A percentile compares a stretch with the other conserved stretches of the same genome.
phyloP scores from a whole-genome alignment of 2,329 filamentous ascomycete species.

The Claviceps africana region DNA sequence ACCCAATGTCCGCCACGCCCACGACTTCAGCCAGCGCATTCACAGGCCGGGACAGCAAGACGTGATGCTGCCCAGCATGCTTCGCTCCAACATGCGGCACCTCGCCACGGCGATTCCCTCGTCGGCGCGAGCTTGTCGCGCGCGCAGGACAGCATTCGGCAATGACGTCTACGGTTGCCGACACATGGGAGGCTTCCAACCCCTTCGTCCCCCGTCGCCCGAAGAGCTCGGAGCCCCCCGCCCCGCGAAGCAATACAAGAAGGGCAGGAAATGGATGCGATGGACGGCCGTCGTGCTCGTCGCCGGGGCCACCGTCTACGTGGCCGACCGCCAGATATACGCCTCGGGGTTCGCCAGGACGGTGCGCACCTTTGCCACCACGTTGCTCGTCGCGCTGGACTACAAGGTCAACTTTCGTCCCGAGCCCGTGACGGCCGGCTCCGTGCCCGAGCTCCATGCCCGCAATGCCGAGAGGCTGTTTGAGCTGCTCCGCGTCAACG shows the following conservation, averaged over 20 bases:
- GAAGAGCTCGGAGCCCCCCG: conserved; percentile 60
- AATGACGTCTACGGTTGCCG: conserved; percentile 3
- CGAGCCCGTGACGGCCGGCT: conserved; percentile 58
- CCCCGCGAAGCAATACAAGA: conserved; percentile 56
- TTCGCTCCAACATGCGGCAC: conserved; percentile 15
- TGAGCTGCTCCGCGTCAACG: conserved; percentile 69
- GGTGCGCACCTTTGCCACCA: conserved; percentile 65
- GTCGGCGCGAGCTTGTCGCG: conserved; percentile 8
- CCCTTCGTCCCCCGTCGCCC: conserved; percentile 64
- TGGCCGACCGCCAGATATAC: conserved; percentile 60
- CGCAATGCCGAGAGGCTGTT: conserved; percentile 77
- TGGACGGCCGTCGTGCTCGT: conserved; percentile 50
- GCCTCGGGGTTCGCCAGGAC: conserved; percentile 68
- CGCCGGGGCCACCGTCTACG: conserved; percentile 47
- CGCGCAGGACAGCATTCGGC: conserved; percentile 2
- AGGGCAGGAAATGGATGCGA: conserved; percentile 62
- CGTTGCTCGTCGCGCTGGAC: conserved; percentile 70
- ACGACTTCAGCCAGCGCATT: background rate
- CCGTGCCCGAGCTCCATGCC: conserved; percentile 63
- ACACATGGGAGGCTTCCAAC: conserved; percentile 35
- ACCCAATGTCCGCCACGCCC: background rate
- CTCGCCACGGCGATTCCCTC: conserved; percentile 8
- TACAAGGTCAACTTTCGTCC: conserved; percentile 95
- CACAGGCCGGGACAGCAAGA: background rate
- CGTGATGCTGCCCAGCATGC: conserved; percentile 13